Base-by-base conservation (phyloP, 331 rosid genomes). In the Dryas integrifolia region DNA sequence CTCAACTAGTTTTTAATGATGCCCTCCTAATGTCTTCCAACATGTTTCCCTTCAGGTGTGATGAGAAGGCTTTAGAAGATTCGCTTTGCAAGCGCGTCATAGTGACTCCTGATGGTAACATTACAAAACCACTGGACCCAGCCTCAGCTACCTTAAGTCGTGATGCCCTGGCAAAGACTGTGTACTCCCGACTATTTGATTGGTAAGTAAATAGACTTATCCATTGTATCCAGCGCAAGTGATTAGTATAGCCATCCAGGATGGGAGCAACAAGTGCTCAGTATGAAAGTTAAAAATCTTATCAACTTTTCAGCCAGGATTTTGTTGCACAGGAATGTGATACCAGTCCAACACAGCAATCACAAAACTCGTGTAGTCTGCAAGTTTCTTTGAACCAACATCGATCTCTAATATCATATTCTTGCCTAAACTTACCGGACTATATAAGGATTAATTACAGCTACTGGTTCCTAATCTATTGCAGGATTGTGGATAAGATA, bases 31-130 rank as follows among this genome's bases (percentile, higher is more conserved):
- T 52, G 60, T 75, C 39, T 72, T 59, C 68, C 59, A 61, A 75
- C 76, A 67, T 84, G 55, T 38, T 77, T 74, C 18, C 61, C 16
- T 80, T 76, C 80, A 91, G 97, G 91, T 89, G 87, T 75, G 84
- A 91, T 61, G 92, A 75, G 55, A 89, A 82, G 78, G 53, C 89
- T 65, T 73, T 91, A 48, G 88, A 87, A 83, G 87, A 82, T 79
- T 85, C 97, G 46, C 97, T 90, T 57, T 88, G 95, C 82, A 76
- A 90, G 87, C 92, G 92, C 16, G 95, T 90, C 82, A 90, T 90
- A 70, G 97, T 90, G 69, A 90, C 97, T 70, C 97, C 97, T 11
- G 97, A 90, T 80, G 97, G 95, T 39, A 86, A 88, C 80, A 90
- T 90, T 49, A 90, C 97, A 52, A 90, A 88, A 60, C 95, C 85